phyloP scores from a whole-genome alignment of 1,284 basidiomycete genomes.

The Xerocomus minutiporus region DNA sequence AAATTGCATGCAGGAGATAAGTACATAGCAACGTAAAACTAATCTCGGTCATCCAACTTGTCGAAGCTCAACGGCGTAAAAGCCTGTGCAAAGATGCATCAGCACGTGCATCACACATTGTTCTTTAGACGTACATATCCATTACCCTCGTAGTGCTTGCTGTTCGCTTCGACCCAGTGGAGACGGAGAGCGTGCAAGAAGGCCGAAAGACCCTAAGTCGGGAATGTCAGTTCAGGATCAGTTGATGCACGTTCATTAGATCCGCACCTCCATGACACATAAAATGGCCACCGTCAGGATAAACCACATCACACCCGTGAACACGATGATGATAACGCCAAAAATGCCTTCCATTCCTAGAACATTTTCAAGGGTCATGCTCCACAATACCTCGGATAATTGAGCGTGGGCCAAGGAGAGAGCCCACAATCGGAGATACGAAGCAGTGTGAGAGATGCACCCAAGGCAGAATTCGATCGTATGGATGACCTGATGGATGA shows the following conservation, averaged over 20 bases:
- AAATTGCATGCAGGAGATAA: constrained; percentile 5
- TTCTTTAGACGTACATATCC: constrained; percentile 65
- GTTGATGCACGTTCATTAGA: constrained; percentile 19
- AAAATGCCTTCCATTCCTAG: constrained; percentile 55
- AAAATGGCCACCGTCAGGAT: constrained; percentile 69
- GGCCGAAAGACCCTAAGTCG: constrained; percentile 76
- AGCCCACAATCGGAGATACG: constrained; percentile 98
- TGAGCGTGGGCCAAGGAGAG: constrained; percentile 97
- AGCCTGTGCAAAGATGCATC: constrained; percentile 41
- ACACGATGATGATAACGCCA: constrained; percentile 56
- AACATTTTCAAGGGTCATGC: constrained; percentile 70
- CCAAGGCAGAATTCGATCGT: constrained; percentile 98
- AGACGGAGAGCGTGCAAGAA: constrained; percentile 95
- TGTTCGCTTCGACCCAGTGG: constrained; percentile 97
- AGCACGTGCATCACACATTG: constrained; percentile 29
- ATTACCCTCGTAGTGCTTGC: constrained; percentile 92
- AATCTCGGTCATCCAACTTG: constrained; percentile 39
- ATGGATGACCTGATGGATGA: constrained; percentile 96
- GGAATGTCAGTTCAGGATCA: constrained; percentile 9
- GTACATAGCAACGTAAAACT: constrained; percentile 3
- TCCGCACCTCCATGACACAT: constrained; percentile 89
- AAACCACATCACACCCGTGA: constrained; percentile 83
- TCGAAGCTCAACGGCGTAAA: constrained; percentile 68
- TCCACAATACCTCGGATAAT: constrained; percentile 91
- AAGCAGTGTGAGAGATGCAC: constrained; percentile 99